phyloP scores from a whole-genome alignment of 441 rosid genomes.

The Eruca vesicaria region DNA sequence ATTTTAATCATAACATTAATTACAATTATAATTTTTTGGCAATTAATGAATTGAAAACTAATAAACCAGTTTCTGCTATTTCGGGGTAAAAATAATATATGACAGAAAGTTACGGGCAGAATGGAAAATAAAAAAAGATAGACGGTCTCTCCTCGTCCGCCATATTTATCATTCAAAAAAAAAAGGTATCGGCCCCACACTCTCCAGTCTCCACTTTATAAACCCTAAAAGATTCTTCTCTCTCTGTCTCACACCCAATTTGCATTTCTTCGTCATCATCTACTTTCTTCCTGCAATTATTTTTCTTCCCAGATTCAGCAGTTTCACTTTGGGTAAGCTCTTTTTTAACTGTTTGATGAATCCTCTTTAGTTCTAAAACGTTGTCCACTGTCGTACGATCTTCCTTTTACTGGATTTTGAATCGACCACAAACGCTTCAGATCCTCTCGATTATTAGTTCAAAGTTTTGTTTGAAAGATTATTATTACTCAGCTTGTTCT shows the following conservation, averaged over 20 bases:
- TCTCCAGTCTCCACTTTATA: conserved; percentile 33
- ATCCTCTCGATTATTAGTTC: not conserved
- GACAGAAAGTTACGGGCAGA: conserved; percentile 18
- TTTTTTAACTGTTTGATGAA: not conserved
- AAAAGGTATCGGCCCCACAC: conserved; percentile 37
- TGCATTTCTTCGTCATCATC: conserved; percentile 26
- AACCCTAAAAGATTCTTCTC: conserved; percentile 35
- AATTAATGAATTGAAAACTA: not conserved
- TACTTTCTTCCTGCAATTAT: conserved; percentile 10
- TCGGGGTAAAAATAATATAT: conserved; percentile 11
- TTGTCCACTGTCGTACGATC: not conserved
- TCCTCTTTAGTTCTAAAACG: not conserved
- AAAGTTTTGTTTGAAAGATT: too few relatives aligned
- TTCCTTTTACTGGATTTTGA: not conserved
- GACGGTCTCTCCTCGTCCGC: conserved; percentile 32
- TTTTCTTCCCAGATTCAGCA: conserved; percentile 11
- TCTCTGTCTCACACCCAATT: conserved; percentile 12
- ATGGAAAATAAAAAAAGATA: conserved; percentile 13
- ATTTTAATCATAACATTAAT: not conserved
- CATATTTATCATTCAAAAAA: conserved; percentile 31
- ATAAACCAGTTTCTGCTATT: not conserved
- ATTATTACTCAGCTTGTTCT: not conserved
- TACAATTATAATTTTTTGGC: not conserved
- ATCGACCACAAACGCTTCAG: not conserved
- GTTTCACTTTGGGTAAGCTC: conserved; percentile 42